Evolutionary conservation across 1,139 yeast species (phyloP).

Genomic region (Candida gigantensis): DNA sequence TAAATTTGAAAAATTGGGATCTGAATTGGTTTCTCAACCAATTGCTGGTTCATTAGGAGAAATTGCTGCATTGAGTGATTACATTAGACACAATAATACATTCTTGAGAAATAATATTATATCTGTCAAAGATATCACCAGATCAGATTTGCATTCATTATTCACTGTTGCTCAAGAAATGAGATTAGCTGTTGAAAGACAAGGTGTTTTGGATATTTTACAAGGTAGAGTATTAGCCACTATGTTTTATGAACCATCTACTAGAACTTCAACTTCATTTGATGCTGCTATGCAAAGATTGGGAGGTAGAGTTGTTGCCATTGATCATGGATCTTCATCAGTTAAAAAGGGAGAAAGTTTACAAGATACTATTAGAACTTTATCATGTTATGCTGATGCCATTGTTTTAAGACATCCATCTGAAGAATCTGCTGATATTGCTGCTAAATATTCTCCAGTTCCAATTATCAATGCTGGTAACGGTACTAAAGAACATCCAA

Average conservation of each 20-base stretch:
- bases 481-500: slow-evolving; percentile 97
- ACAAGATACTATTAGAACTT: slow-evolving; percentile 93
- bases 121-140: slow-evolving; percentile 82
- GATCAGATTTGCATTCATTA: slow-evolving; percentile 86
- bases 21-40: slow-evolving; percentile 73
- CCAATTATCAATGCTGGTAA: slow-evolving; percentile 98
- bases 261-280: slow-evolving; percentile 93
- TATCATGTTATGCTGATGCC: slow-evolving; percentile 96
- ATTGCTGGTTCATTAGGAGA: slow-evolving; percentile 68
- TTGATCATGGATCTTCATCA: slow-evolving; percentile 81
- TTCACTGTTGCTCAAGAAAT: slow-evolving; percentile 98
- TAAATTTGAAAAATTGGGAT: slow-evolving; percentile 60
- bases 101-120: slow-evolving; percentile 85
- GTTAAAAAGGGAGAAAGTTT: slow-evolving; percentile 98
- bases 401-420: slow-evolving; percentile 96
- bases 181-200: slow-evolving; percentile 95
- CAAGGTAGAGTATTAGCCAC: slow-evolving; percentile 91
- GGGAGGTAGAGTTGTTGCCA: slow-evolving; percentile 95
- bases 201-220: slow-evolving; percentile 88
- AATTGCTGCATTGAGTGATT: slow-evolving; percentile 72
- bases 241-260: slow-evolving; percentile 97
- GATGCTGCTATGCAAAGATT: slow-evolving; percentile 99
- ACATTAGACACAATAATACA: slow-evolving; percentile 80
- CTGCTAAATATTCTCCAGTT: slow-evolving; percentile 94
- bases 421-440: slow-evolving; percentile 88